These are phyloP conservation scores for Lasiosphaeria ovina DNA, from an alignment of 495 filamentous ascomycete species.

Conservation along the genomic window DNA sequence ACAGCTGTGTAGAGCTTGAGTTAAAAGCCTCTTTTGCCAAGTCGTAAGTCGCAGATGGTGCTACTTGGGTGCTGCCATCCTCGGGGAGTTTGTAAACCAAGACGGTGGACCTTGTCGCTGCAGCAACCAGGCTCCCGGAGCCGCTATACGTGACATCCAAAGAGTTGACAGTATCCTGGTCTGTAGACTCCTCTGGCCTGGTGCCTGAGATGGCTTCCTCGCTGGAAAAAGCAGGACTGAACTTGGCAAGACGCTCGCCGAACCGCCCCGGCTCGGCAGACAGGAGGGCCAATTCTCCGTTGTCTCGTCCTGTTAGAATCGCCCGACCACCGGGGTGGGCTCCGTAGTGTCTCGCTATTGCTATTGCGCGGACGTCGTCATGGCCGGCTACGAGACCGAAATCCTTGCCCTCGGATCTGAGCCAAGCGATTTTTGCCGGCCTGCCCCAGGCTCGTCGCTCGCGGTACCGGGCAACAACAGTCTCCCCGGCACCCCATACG, in stretches of 20 bases:
- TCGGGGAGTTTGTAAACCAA: constrained; percentile 29
- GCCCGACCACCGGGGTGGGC: constrained; percentile 23
- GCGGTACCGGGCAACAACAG: constrained; percentile 36
- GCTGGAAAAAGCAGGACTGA: constrained; percentile 15
- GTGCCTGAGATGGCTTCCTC: not conserved
- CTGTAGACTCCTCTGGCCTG: not conserved
- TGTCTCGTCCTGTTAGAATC: constrained; percentile 42
- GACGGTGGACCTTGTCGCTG: constrained; percentile 30
- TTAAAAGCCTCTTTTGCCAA: constrained; percentile 13
- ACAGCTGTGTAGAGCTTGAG: constrained; percentile 17
- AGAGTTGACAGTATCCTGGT: constrained; percentile 33
- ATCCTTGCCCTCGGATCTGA: constrained; percentile 25
- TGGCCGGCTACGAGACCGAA: constrained; percentile 31
- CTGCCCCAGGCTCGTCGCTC: constrained; percentile 18
- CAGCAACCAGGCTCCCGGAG: constrained; percentile 17
- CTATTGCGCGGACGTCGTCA: constrained; percentile 42
- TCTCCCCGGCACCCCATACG: constrained; percentile 46
- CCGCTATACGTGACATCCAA: constrained; percentile 30
- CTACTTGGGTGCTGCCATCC: constrained; percentile 10
- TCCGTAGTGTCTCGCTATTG: constrained; percentile 27
- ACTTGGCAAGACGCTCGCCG: constrained; percentile 30
- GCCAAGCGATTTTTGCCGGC: constrained; percentile 30
- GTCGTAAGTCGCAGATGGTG: constrained; percentile 21
- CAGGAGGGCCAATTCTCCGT: constrained; percentile 39
- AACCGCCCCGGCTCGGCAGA: constrained; percentile 35